Base-by-base conservation (phyloP, 2,329 filamentous ascomycete species). In the Trichoderma pleuroti region DNA sequence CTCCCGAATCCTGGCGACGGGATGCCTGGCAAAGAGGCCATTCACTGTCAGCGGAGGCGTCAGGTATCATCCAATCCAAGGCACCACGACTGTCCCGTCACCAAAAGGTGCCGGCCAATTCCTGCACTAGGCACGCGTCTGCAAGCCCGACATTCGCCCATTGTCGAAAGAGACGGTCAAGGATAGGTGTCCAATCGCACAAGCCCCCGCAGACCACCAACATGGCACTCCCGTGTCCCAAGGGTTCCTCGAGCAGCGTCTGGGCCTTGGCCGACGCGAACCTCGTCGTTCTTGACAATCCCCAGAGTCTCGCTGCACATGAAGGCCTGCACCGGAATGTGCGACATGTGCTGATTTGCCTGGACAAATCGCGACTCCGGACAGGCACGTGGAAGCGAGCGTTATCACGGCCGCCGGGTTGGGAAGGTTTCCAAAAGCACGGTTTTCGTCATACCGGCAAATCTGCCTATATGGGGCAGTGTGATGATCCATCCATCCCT, bases 141-240 rank as follows among this genome's bases (percentile, higher is more conserved):
- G 28, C 65, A 42, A 68, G 36, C 65, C 57, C 28, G 46, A 62
- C 39, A 21, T 61, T 68, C n/a, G 36, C 21, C 57, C 39, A 68
- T 68, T 14, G 64, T 61, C 26, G 34, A 49, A 67, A 59, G 56
- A 28, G 56, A 61, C 34, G 66, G 24, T 60, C 56, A 68, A 34
- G 56, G 66, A 62, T 68, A n/a, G 21, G 57, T 54, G 32, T 62
- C 66, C 66, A 61, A 68, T 52, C 56, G 57, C 30, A 24, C 39
- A 68, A 36, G 39, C n/a, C 66, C 66, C 66, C 64, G 57, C 66
- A 49, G 52, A 18, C 34, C 56, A 42, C 52, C 52, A 46, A 24
- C n/a, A 67, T 67, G 34, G 21, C 24, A 16, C 30, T 54, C 5
- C 52, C 34, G 34, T 36, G 30, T 66, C n/a, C 34, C 7, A 52